phyloP scores from a whole-genome alignment of 176 grass and related monocot genomes.

The Paspalum notatum region DNA sequence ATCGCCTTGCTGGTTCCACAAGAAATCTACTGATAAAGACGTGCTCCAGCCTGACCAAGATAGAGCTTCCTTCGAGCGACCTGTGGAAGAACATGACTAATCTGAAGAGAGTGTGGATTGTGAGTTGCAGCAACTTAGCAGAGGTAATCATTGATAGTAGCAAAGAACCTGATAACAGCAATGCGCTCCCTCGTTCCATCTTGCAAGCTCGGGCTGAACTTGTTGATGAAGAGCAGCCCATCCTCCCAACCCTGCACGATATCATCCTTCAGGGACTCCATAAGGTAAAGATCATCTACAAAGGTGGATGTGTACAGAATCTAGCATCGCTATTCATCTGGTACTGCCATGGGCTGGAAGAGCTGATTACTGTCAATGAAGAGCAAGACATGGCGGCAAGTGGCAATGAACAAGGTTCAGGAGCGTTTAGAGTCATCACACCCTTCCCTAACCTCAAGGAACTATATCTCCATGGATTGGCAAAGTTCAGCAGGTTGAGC shows the following conservation, averaged over 20 bases:
- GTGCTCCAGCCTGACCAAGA: slow-evolving; percentile 57
- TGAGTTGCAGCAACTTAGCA: slow-evolving; percentile 51
- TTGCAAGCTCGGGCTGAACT: slow-evolving; percentile 24
- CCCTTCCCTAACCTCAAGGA: slow-evolving; percentile 86
- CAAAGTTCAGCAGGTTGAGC: slow-evolving; percentile 57
- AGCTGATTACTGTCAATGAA: slow-evolving; percentile 59
- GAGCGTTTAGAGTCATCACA: slow-evolving; percentile 25
- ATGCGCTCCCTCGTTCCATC: slow-evolving; percentile 27
- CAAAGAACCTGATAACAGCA: slow-evolving; percentile 24
- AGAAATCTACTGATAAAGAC: slow-evolving; percentile 68
- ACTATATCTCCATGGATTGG: slow-evolving; percentile 58
- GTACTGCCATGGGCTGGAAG: slow-evolving; percentile 69
- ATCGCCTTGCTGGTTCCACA: slow-evolving; percentile 64
- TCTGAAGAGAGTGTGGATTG: slow-evolving; percentile 77
- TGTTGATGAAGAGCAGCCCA: slow-evolving; percentile 38
- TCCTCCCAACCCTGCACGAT: slow-evolving; percentile 62
- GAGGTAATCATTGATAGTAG: slow-evolving; percentile 62
- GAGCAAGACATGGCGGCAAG: background rate
- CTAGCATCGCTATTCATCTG: slow-evolving; percentile 67
- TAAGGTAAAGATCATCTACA: slow-evolving; percentile 80
- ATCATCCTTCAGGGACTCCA: slow-evolving; percentile 73
- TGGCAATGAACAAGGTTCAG: slow-evolving; percentile 21
- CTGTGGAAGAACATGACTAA: slow-evolving; percentile 74
- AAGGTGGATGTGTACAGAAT: slow-evolving; percentile 54
- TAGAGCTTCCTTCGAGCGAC: slow-evolving; percentile 59